Evolutionary conservation across 768 basidiomycete genomes (phyloP), one percentile per base, ranked within the genome.

Genomic region (Leccinum broughii): DNA sequence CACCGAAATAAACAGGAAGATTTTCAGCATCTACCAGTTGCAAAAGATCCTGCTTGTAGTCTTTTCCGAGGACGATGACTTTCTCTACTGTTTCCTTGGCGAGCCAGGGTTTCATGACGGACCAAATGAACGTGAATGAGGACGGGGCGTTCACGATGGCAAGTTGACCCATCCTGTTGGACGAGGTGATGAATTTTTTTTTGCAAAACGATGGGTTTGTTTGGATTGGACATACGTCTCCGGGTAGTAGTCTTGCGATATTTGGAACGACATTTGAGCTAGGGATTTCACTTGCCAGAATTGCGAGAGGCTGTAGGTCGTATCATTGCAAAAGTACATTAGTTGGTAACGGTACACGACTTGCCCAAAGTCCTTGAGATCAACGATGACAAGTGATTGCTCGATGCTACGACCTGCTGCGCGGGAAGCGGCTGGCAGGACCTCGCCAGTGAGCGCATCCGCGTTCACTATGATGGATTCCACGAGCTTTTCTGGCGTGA

Each of bases 201-300:
- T n/a, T n/a, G n/a, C n/a, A n/a, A n/a, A n/a, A n/a, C n/a, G n/a
- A n/a, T n/a, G n/a, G n/a, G n/a, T n/a, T n/a, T n/a, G n/a, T n/a
- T 26, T 13, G 6, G 17, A 26, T 22, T 48, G n/a, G 26, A 68
- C 83, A 56, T 68, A 90, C 88, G 86, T 86, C 69, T 92, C 89
- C 1, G 89, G 89, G 63, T 81, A 91, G 72, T 88, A 91, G 65
- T 89, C 87, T 71, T 91, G 89, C 2, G 88, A 90, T 57, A 91
- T 78, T 64, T 90, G 88, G 70, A 91, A 88, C 7, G 85, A 83
- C 54, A 72, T 75, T 53, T 83, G 78, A 24, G 80, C 81, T n/a
- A 90, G 76, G 49, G 79, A 75, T 69, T 86, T 89, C 77, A 89
- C 85, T 66, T 89, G 84, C 89, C 89, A 92, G 66, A 90, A 92